These are phyloP conservation scores for Cicer arietinum DNA, from an alignment of 306 rosid genomes.

Conservation along the genomic window DNA sequence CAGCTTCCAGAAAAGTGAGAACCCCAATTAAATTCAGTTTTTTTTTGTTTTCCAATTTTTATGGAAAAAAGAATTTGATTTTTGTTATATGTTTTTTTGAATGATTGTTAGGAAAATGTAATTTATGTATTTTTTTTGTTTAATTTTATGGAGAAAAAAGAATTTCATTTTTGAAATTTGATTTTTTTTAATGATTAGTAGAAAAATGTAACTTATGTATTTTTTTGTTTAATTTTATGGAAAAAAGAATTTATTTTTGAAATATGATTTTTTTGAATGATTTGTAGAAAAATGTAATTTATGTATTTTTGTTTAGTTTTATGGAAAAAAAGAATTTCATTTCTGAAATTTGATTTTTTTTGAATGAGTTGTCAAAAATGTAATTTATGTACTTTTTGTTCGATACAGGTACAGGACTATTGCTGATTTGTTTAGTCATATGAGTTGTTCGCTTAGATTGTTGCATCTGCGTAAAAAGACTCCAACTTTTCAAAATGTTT, in stretches of 20 bases:
- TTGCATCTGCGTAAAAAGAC: slow-evolving; percentile 54
- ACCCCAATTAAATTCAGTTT: slow-evolving; percentile 25
- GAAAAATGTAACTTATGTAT: neutral
- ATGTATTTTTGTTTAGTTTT: too few relatives aligned
- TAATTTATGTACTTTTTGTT: slow-evolving; percentile 11
- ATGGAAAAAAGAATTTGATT: neutral
- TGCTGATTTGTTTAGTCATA: slow-evolving; percentile 54
- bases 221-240: too few relatives aligned
- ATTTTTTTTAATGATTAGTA: neutral
- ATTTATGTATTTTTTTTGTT: too few relatives aligned
- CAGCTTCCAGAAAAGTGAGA: slow-evolving; percentile 59
- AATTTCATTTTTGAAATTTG: neutral
- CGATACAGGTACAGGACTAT: slow-evolving; percentile 51
- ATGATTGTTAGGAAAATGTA: neutral
- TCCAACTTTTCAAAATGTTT: slow-evolving; percentile 61
- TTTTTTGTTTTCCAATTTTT: neutral
- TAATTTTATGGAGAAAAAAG: too few relatives aligned
- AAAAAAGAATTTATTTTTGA: too few relatives aligned
- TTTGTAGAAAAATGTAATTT: neutral
- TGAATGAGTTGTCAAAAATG: neutral
- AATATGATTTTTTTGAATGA: neutral
- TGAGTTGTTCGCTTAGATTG: slow-evolving; percentile 66
- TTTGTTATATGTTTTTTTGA: neutral
- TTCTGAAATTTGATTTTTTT: neutral
- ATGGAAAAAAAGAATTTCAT: too few relatives aligned